A percentile compares a stretch with the other conserved stretches of the same genome.
phyloP scores from a whole-genome alignment of 331 rosid species.

The Quercus tomentella region DNA sequence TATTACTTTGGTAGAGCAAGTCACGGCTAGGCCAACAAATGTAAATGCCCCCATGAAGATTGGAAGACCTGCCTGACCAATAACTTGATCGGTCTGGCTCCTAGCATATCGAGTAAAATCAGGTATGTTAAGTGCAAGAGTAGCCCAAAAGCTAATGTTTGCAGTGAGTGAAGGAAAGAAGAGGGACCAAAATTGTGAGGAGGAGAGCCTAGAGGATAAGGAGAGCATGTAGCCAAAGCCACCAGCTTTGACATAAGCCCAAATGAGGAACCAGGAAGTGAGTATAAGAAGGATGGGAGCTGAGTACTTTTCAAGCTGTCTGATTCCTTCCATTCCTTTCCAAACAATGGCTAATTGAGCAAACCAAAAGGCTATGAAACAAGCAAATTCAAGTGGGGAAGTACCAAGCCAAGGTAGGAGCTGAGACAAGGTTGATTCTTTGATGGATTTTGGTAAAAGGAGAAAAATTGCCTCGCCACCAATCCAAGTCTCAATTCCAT shows the following conservation, averaged over 20 bases:
- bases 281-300: conserved; percentile 72
- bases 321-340: conserved; percentile 89
- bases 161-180: conserved; percentile 81
- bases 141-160: conserved; percentile 79
- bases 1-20: conserved; percentile 72
- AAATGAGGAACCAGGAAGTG: conserved; percentile 45
- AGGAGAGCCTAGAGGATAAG: conserved; percentile 54
- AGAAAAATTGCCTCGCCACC: conserved; percentile 79
- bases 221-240: conserved; percentile 73
- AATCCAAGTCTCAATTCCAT: conserved; percentile 91
- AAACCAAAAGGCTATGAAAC: conserved; percentile 60
- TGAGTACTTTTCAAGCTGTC: conserved; percentile 66
- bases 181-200: conserved; percentile 58
- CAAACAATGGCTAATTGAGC: conserved; percentile 59
- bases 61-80: conserved; percentile 81
- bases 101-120: conserved; percentile 78
- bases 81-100: conserved; percentile 60
- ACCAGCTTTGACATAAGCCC: conserved; percentile 72
- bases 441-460: conserved; percentile 54
- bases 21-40: conserved; percentile 80
- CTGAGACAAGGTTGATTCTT: conserved; percentile 26
- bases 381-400: conserved; percentile 69
- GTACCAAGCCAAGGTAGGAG: conserved; percentile 72
- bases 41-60: conserved; percentile 83
- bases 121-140: conserved; percentile 75